A percentile compares a stretch with the other conserved stretches of the same genome.
Evolutionary conservation across 495 filamentous ascomycete species (phyloP).

Genomic region (Lasiosphaeria miniovina): DNA sequence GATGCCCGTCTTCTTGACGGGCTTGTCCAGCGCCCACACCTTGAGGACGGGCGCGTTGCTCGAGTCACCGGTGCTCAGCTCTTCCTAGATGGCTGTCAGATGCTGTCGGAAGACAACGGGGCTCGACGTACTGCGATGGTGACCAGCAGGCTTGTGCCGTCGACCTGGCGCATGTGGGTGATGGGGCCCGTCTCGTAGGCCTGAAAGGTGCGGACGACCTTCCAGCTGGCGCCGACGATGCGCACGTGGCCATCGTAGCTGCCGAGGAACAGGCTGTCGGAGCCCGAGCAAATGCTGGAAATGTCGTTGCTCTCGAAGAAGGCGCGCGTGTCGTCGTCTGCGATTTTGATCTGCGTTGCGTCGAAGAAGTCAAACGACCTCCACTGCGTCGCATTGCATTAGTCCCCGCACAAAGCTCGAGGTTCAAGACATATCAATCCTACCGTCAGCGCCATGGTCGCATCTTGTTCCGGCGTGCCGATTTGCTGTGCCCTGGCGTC

Average conservation of each 20-base stretch:
- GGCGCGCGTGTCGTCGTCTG: slow-evolving; percentile 60
- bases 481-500: neutral
- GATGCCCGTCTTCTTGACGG: slow-evolving; percentile 86
- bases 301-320: slow-evolving; percentile 50
- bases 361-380: slow-evolving; percentile 99
- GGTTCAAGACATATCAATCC: slow-evolving; percentile 4
- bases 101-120: neutral
- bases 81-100: slow-evolving; percentile 51
- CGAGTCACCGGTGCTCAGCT: slow-evolving; percentile 57
- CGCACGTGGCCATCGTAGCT: slow-evolving; percentile 79
- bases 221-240: slow-evolving; percentile 83
- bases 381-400: slow-evolving; percentile 60
- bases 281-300: slow-evolving; percentile 71
- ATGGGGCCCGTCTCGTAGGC: slow-evolving; percentile 76
- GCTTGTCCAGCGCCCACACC: slow-evolving; percentile 93
- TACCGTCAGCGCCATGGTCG: slow-evolving; percentile 37
- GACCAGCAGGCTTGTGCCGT: slow-evolving; percentile 79
- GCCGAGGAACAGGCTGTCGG: slow-evolving; percentile 86
- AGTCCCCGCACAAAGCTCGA: neutral
- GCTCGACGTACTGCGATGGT: slow-evolving; percentile 56
- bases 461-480: slow-evolving; percentile 21
- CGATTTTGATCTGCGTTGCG: slow-evolving; percentile 75
- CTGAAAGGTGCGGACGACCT: slow-evolving; percentile 78
- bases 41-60: slow-evolving; percentile 74
- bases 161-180: slow-evolving; percentile 93